These are phyloP conservation scores for Saturnispora besseyi DNA, from an alignment of 805 yeast species.

Conservation along the genomic window DNA sequence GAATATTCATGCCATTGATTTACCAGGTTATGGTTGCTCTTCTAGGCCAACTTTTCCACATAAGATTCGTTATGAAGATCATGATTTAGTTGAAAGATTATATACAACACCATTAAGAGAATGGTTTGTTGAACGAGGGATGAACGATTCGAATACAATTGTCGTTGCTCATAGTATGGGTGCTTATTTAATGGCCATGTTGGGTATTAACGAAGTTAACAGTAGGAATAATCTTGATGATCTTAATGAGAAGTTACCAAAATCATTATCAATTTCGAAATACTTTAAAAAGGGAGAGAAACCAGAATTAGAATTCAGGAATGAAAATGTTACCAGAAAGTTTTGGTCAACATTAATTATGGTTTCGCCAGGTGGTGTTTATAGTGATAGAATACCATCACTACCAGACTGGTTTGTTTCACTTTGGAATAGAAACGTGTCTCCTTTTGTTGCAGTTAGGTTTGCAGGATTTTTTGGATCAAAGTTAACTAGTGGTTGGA, in stretches of 20 bases:
- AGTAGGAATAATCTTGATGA: conserved; percentile 9
- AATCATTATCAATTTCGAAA: not conserved
- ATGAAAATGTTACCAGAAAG: conserved; percentile 6
- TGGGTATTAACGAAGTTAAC: conserved; percentile 23
- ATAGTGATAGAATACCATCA: conserved; percentile 25
- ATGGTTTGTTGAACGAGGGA: conserved; percentile 46
- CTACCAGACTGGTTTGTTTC: conserved; percentile 72
- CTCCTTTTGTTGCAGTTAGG: conserved; percentile 79
- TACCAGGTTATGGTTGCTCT: conserved; percentile 86
- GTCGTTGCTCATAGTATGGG: conserved; percentile 89
- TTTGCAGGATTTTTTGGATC: conserved; percentile 78
- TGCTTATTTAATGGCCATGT: conserved; percentile 67
- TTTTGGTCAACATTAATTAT: conserved; percentile 45
- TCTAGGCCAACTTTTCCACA: conserved; percentile 64
- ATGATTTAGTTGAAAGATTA: conserved; percentile 47
- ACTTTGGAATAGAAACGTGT: conserved; percentile 69
- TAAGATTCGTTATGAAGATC: conserved; percentile 29
- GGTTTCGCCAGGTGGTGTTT: conserved; percentile 86
- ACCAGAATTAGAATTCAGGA: not conserved
- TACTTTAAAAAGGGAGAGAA: not conserved
- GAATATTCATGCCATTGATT: conserved; percentile 78
- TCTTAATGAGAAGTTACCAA: conserved; percentile 7
- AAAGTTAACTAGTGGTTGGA: conserved; percentile 81
- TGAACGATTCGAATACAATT: conserved; percentile 36
- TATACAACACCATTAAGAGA: conserved; percentile 54